phyloP scores from a whole-genome alignment of 2,329 filamentous ascomycete genomes.

The Alternaria brassicicola region DNA sequence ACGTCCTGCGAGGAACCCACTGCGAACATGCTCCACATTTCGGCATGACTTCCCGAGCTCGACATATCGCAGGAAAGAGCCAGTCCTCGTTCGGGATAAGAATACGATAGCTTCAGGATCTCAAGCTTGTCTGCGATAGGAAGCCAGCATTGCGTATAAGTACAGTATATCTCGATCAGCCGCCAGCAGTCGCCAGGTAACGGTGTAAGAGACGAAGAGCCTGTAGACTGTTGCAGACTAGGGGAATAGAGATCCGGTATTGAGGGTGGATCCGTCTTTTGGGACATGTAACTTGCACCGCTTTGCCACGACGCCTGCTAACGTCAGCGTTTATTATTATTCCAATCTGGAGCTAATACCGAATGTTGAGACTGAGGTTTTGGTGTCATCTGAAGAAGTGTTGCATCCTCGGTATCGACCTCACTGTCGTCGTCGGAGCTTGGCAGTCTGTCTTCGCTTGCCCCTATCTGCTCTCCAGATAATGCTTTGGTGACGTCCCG shows the following conservation, averaged over 20 bases:
- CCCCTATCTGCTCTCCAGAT: conserved; percentile 48
- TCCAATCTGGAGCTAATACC: background rate
- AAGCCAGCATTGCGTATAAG: conserved; percentile 77
- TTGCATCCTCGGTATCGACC: conserved; percentile 18
- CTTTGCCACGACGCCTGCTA: conserved; percentile 6
- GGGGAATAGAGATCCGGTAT: conserved; percentile 19
- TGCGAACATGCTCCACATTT: conserved; percentile 54
- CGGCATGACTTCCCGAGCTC: conserved; percentile 48
- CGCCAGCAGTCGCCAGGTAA: conserved; percentile 67
- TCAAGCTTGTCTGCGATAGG: conserved; percentile 72
- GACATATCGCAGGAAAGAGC: conserved; percentile 30
- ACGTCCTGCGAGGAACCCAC: conserved; percentile 41
- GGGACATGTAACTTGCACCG: background rate
- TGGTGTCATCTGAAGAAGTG: conserved; percentile 11
- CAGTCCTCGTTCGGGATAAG: conserved; percentile 56
- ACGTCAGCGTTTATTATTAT: background rate
- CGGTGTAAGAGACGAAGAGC: conserved; percentile 27
- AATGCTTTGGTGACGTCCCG: conserved; percentile 67
- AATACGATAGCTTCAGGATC: conserved; percentile 62
- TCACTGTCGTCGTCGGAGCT: conserved; percentile 36
- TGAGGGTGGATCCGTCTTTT: background rate
- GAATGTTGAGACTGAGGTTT: conserved; percentile 11
- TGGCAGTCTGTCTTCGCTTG: conserved; percentile 15
- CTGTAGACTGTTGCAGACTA: conserved; percentile 9
- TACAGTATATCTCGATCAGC: conserved; percentile 60